phyloP scores from a whole-genome alignment of 176 grass and related monocot species.

The barley (Hordeum vulgare) region DNA sequence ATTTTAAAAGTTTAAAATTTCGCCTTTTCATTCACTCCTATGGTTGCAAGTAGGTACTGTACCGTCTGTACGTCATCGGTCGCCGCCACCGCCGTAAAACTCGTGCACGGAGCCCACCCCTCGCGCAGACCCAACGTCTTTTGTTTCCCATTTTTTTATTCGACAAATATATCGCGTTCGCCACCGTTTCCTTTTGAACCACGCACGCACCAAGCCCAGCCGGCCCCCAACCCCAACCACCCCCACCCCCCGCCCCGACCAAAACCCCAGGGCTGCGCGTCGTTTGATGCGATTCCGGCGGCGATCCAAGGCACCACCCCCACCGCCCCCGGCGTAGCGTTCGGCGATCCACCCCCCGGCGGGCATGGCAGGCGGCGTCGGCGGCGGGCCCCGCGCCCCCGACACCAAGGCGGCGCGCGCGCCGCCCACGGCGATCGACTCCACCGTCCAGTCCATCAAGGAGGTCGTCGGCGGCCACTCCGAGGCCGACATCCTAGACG shows the following conservation, averaged over 20 bases:
- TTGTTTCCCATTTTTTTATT: neutral
- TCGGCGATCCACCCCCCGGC: slow-evolving; percentile 27
- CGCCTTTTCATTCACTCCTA: neutral
- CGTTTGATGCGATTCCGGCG: slow-evolving; percentile 67
- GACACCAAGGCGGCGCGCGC: slow-evolving; percentile 10
- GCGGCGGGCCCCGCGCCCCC: slow-evolving; percentile 15
- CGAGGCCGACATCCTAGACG: slow-evolving; percentile 65
- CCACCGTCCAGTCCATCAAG: slow-evolving; percentile 80
- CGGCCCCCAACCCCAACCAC: neutral
- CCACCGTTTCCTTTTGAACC: slow-evolving; percentile 11
- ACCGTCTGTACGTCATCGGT: no score
- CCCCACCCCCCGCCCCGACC: slow-evolving; percentile 25
- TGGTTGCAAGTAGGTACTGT: neutral
- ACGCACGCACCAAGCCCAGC: slow-evolving; percentile 15
- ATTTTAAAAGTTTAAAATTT: neutral
- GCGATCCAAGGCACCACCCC: slow-evolving; percentile 31
- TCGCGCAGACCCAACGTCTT: slow-evolving; percentile 1
- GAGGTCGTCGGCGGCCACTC: slow-evolving; percentile 85
- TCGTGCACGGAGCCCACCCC: slow-evolving; percentile 24
- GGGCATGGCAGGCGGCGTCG: slow-evolving; percentile 27
- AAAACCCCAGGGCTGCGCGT: slow-evolving; percentile 31
- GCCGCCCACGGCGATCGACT: slow-evolving; percentile 30
- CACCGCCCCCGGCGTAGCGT: slow-evolving; percentile 25
- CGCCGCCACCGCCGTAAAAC: slow-evolving; percentile 18
- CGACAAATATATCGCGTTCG: neutral